Percentiles rank a stretch among this genome's conserved stretches.
These are phyloP conservation scores for Bauhinia variegata DNA, from an alignment of 306 rosid species.

Conservation along the genomic window DNA sequence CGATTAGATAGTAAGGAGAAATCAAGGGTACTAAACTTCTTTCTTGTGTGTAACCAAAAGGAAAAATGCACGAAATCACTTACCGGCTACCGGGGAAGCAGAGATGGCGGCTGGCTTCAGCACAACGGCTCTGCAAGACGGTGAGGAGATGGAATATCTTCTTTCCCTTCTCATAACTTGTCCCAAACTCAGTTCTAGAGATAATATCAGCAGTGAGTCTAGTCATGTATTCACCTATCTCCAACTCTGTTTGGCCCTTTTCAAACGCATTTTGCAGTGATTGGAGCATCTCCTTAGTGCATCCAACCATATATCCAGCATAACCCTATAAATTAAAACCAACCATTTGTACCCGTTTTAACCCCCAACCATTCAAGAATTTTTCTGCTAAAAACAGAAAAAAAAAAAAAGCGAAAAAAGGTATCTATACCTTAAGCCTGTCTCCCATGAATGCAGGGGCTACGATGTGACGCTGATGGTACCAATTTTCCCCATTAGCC, in stretches of 20 bases:
- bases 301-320: conserved; percentile 91
- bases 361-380: background rate
- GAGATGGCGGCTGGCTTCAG: conserved; percentile 83
- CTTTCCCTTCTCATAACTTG: conserved; percentile 73
- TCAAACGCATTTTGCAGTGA: conserved; percentile 53
- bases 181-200: conserved; percentile 79
- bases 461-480: conserved; percentile 71
- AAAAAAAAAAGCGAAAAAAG: background rate
- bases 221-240: conserved; percentile 71
- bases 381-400: background rate
- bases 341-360: conserved; percentile 20
- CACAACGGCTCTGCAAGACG: conserved; percentile 63
- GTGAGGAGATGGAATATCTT: conserved; percentile 77
- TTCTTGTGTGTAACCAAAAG: no score
- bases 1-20: no score
- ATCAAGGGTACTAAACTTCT: no score
- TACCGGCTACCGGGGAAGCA: conserved; percentile 98
- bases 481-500: conserved; percentile 75
- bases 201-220: conserved; percentile 86
- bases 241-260: conserved; percentile 62
- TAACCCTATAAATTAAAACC: conserved; percentile 60
- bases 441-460: conserved; percentile 71
- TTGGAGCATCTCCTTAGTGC: conserved; percentile 77
- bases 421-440: conserved; percentile 57
- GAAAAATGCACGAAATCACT: background rate